Conservation (phyloP, 1,139 yeast genomes). For the Hemisphaericaspora subhashii region DNA sequence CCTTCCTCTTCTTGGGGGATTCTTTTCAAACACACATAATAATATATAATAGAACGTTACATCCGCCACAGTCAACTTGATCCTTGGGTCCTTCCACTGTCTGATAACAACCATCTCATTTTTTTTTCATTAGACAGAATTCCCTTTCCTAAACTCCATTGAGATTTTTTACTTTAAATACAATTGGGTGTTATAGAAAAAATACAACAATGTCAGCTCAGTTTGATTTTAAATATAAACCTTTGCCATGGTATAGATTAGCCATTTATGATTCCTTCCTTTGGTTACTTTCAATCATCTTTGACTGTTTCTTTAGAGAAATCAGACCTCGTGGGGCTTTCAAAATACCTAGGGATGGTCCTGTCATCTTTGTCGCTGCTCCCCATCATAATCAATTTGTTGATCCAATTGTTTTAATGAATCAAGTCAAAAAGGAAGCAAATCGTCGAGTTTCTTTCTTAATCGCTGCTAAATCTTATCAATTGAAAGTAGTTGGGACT, state of each 20-base stretch:
- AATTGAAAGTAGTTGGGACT: constrained; percentile 66
- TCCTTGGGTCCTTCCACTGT: too few relatives aligned
- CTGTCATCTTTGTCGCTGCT: constrained; percentile 93
- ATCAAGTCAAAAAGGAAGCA: constrained; percentile 72
- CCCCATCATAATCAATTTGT: constrained; percentile 98
- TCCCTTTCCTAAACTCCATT: too few relatives aligned
- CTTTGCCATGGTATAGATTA: constrained; percentile 32
- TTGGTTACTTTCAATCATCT: constrained; percentile 47
- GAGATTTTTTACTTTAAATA: too few relatives aligned
- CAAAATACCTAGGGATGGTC: constrained; percentile 79
- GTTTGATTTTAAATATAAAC: constrained; percentile 12
- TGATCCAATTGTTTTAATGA: constrained; percentile 84
- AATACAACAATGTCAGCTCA: too few relatives aligned
- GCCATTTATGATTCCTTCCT: constrained; percentile 48
- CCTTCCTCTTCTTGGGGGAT: too few relatives aligned
- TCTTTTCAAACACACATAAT: too few relatives aligned
- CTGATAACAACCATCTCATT: too few relatives aligned
- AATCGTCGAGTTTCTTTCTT: constrained; percentile 73
- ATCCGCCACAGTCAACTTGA: too few relatives aligned
- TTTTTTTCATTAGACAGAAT: too few relatives aligned
- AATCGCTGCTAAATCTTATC: constrained; percentile 81
- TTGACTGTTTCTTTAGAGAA: constrained; percentile 77
- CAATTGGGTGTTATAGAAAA: too few relatives aligned
- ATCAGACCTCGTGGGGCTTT: constrained; percentile 90
- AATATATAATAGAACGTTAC: too few relatives aligned